Evolutionary conservation across 495 filamentous ascomycete genomes (phyloP).

Genomic region (Aspergillus heteromorphus): DNA sequence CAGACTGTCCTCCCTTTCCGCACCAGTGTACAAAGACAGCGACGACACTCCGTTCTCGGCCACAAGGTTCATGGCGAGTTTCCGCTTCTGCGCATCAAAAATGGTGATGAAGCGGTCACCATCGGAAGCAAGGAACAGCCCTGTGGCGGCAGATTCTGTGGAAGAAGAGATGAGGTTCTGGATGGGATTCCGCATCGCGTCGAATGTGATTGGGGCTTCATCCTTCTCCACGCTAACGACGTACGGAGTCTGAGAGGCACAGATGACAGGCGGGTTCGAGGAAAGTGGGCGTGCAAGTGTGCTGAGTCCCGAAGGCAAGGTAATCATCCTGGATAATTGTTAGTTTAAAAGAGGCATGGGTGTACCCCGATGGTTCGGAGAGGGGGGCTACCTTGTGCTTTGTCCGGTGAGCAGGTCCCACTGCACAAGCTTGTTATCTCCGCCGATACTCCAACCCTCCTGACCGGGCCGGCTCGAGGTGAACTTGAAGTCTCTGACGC

Average conservation of each 20-base stretch:
- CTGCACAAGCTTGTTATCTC: slow-evolving; percentile 55
- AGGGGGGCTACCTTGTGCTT: slow-evolving; percentile 38
- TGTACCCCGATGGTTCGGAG: background rate
- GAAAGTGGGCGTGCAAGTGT: slow-evolving; percentile 37
- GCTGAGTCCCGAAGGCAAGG: slow-evolving; percentile 40
- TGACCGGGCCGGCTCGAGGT: slow-evolving; percentile 33
- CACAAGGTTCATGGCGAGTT: slow-evolving; percentile 46
- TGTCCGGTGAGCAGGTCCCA: slow-evolving; percentile 51
- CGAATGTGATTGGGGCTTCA: slow-evolving; percentile 38
- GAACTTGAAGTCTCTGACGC: slow-evolving; percentile 54
- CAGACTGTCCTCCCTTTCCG: slow-evolving; percentile 4
- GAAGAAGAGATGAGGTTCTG: slow-evolving; percentile 45
- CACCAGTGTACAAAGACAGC: slow-evolving; percentile 26
- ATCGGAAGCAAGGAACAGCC: slow-evolving; percentile 44
- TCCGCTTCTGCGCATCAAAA: slow-evolving; percentile 40
- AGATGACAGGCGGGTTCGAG: slow-evolving; percentile 44
- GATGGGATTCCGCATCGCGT: slow-evolving; percentile 50
- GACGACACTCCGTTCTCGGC: slow-evolving; percentile 47
- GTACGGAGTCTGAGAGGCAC: slow-evolving; percentile 52
- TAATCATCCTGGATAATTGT: slow-evolving; percentile 36
- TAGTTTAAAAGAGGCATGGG: slow-evolving; percentile 3
- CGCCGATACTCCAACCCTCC: slow-evolving; percentile 56
- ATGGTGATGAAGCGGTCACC: slow-evolving; percentile 53
- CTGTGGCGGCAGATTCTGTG: slow-evolving; percentile 25
- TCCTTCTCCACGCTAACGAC: slow-evolving; percentile 45